These are phyloP conservation scores for Dujonia santamariae DNA, from an alignment of 1,139 yeast species.

Conservation along the genomic window DNA sequence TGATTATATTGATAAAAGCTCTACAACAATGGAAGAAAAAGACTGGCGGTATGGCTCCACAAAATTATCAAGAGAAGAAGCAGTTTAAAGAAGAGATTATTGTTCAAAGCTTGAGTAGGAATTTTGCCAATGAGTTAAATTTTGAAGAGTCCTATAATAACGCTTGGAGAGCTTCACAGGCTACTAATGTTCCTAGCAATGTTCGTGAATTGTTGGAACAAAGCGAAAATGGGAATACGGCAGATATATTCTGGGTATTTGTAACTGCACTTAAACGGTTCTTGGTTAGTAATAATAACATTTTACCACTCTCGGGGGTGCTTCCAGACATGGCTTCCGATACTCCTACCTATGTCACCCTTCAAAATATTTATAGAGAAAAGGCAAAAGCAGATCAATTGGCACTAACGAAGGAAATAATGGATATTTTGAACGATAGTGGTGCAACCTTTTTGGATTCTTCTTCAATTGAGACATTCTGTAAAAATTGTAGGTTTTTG, in stretches of 20 bases:
- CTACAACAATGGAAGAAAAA: slow-evolving; percentile 40
- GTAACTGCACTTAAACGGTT: slow-evolving; percentile 55
- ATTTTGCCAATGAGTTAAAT: slow-evolving; percentile 50
- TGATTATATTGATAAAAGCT: slow-evolving; percentile 61
- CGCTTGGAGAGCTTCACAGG: slow-evolving; percentile 51
- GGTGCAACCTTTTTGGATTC: slow-evolving; percentile 17
- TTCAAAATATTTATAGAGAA: slow-evolving; percentile 56
- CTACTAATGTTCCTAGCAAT: slow-evolving; percentile 37
- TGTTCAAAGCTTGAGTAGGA: slow-evolving; percentile 27
- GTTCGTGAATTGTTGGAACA: slow-evolving; percentile 31
- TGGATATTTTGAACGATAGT: slow-evolving; percentile 12
- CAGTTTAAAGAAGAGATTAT: slow-evolving; percentile 43
- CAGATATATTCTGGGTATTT: slow-evolving; percentile 56
- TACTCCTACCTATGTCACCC: slow-evolving; percentile 55
- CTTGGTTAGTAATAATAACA: slow-evolving; percentile 32
- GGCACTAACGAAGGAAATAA: slow-evolving; percentile 33
- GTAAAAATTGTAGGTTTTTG: slow-evolving; percentile 51
- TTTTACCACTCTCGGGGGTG: slow-evolving; percentile 68
- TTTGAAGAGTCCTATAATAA: slow-evolving; percentile 68
- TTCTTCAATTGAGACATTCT: slow-evolving; percentile 43
- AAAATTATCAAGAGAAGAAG: slow-evolving; percentile 43
- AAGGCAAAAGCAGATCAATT: slow-evolving; percentile 55
- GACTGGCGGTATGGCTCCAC: slow-evolving; percentile 33
- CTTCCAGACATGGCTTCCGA: slow-evolving; percentile 90
- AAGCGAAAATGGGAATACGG: slow-evolving; percentile 2